Percentiles rank a stretch among this genome's conserved stretches.
These are phyloP conservation scores for Piper longum DNA, from an alignment of 164 flowering plant genomes.

Conservation along the genomic window DNA sequence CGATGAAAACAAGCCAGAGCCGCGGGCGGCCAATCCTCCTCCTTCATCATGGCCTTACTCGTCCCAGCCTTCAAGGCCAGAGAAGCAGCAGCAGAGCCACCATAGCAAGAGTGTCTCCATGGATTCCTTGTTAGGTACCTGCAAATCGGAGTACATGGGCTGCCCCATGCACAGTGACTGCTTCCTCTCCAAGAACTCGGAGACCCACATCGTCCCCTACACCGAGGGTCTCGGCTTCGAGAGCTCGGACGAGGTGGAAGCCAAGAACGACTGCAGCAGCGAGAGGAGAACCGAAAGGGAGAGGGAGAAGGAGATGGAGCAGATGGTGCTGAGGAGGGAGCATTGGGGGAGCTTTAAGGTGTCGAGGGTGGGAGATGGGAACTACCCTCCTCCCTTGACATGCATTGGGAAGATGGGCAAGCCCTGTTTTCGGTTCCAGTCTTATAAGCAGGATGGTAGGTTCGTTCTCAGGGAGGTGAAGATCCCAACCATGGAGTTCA, in stretches of 20 bases:
- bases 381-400: slow-evolving; percentile 79
- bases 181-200: slow-evolving; percentile 1
- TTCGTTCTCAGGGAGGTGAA: slow-evolving; percentile 56
- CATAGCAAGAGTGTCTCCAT: not conserved
- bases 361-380: slow-evolving; percentile 10
- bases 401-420: slow-evolving; percentile 59
- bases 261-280: slow-evolving; percentile 14
- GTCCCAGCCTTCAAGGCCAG: not conserved
- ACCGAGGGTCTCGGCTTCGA: slow-evolving; percentile 4
- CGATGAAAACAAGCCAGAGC: slow-evolving; percentile 17
- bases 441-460: slow-evolving; percentile 56
- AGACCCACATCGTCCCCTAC: not conserved
- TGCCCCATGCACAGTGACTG: slow-evolving; percentile 2
- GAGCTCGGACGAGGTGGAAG: slow-evolving; percentile 3
- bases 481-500: slow-evolving; percentile 47
- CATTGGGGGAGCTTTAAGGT: slow-evolving; percentile 11
- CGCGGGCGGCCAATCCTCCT: not conserved
- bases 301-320: not conserved
- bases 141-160: slow-evolving; percentile 1
- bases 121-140: slow-evolving; percentile 5
- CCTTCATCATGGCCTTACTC: not conserved
- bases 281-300: slow-evolving; percentile 1
- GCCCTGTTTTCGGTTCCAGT: slow-evolving; percentile 53
- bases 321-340: not conserved
- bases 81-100: not conserved